Evolutionary conservation across 1,284 basidiomycete genomes (phyloP), one percentile per base, ranked within the genome.

Genomic region (Bondarzewia mesenterica): DNA sequence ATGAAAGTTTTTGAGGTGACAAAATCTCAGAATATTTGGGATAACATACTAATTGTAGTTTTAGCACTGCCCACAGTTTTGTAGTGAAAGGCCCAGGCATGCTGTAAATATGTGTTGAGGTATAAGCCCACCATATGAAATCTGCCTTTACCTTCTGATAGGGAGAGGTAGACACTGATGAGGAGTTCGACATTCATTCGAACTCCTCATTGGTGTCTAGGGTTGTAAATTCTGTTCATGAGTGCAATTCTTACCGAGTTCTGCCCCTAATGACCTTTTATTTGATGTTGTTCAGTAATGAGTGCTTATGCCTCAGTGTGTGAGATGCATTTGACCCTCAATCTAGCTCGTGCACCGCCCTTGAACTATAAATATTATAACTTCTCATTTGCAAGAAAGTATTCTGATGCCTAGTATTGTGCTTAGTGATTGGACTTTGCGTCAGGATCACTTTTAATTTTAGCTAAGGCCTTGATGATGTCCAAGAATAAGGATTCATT

Each of bases 151-250:
- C 64, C 68, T n/a, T 45, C 48, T 8, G 64, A 63, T 49, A 69
- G 51, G 0, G 61, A 60, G 3, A 70, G 54, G 29, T 64, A 64
- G 53, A 70, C 61, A 2, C 58, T 59, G 0, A 63, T 62, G 8
- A 70, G 35, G 5, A 69, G 56, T 37, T 68, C 57, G 48, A 69
- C n/a, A 67, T 1, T 66, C 67, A 42, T 63, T 62, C 2, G 59
- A 51, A 7, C 66, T 49, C 0, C 58, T 63, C 42, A 72, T 65
- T 1, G 68, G 68, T 21, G 55, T 3, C 52, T 49, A 0, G 66
- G 63, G 50, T 63, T 61, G 32, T 42, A 57, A 16, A 60, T 57
- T 5, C 29, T 21, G 48, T 65, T 62, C 5, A 59, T 18, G 1
- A 69, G 54, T 4, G 41, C 46, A 2, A 53, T 52, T 46, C 65